Percentiles rank a stretch among this genome's conserved stretches.
Conservation (phyloP, 2,329 filamentous ascomycete genomes). For the Paradendryphiella salina region DNA sequence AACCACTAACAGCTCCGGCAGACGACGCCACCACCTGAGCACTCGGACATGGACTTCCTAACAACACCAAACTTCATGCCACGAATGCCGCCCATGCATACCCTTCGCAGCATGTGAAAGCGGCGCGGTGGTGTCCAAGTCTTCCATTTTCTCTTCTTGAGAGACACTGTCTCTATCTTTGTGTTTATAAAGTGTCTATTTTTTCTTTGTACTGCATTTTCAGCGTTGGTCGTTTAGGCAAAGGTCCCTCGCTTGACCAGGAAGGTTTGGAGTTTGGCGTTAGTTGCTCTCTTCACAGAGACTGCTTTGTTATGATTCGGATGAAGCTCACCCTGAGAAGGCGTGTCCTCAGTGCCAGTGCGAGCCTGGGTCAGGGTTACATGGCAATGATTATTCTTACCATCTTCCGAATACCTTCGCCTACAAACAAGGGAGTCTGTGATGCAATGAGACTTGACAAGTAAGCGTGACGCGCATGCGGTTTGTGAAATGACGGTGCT, state of each 20-base stretch:
- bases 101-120: constrained; percentile 31
- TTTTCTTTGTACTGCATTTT: constrained; percentile 42
- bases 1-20: constrained; percentile 51
- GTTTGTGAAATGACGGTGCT: background rate
- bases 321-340: constrained; percentile 8
- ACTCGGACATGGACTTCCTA: constrained; percentile 59
- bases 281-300: constrained; percentile 11
- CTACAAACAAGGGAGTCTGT: background rate
- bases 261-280: constrained; percentile 36
- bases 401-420: constrained; percentile 4
- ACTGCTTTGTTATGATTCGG: constrained; percentile 6
- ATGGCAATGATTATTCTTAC: constrained; percentile 27
- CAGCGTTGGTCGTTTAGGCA: constrained; percentile 40
- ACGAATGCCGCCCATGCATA: constrained; percentile 61
- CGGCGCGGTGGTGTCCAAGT: constrained; percentile 2
- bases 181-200: constrained; percentile 14
- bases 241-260: constrained; percentile 41
- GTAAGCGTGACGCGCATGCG: background rate
- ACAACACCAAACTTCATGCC: constrained; percentile 75
- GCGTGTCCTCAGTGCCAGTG: constrained; percentile 34
- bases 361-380: constrained; percentile 29
- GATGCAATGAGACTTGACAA: background rate
- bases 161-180: constrained; percentile 31
- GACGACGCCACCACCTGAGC: constrained; percentile 73
- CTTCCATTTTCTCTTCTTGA: constrained; percentile 16